phyloP scores from a whole-genome alignment of 352 stramenopile species.

The Phytophthora melonis region DNA sequence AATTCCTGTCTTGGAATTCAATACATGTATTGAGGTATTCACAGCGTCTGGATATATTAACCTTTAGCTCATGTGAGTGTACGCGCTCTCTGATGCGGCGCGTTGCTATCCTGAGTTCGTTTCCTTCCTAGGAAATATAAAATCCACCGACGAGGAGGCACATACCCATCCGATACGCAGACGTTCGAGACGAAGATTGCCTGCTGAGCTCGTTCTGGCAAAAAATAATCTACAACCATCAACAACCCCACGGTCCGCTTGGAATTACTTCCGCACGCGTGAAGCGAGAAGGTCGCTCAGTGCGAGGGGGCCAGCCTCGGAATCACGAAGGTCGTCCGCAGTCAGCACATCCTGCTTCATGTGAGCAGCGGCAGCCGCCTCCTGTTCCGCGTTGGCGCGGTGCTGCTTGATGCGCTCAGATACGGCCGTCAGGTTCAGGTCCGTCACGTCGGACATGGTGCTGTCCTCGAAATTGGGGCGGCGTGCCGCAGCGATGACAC shows the following conservation, averaged over 20 bases:
- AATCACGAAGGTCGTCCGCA: slow-evolving; percentile 58
- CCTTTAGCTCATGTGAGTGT: slow-evolving; percentile 37
- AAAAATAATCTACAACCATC: slow-evolving; percentile 41
- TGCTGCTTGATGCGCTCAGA: slow-evolving; percentile 65
- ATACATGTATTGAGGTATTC: slow-evolving; percentile 22
- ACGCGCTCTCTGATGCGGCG: slow-evolving; percentile 30
- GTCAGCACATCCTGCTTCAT: slow-evolving; percentile 57
- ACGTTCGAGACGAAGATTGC: slow-evolving; percentile 6
- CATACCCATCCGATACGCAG: not conserved
- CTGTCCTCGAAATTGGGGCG: slow-evolving; percentile 41
- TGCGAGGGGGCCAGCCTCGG: slow-evolving; percentile 48
- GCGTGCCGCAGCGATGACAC: slow-evolving; percentile 3
- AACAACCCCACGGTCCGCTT: slow-evolving; percentile 5
- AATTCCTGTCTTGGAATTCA: no score
- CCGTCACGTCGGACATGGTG: slow-evolving; percentile 41
- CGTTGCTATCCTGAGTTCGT: slow-evolving; percentile 26
- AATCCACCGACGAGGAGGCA: slow-evolving; percentile 17
- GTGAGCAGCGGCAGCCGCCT: slow-evolving; percentile 26
- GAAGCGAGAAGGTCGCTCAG: slow-evolving; percentile 58
- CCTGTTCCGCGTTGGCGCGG: slow-evolving; percentile 41
- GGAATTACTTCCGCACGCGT: slow-evolving; percentile 28
- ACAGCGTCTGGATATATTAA: slow-evolving; percentile 34
- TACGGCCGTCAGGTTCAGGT: slow-evolving; percentile 64
- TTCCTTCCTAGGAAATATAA: slow-evolving; percentile 18
- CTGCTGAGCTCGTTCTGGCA: slow-evolving; percentile 17